These are phyloP conservation scores for Neckera pumila DNA, from an alignment of 225 moss, liverwort and hornwort genomes.

Conservation along the genomic window DNA sequence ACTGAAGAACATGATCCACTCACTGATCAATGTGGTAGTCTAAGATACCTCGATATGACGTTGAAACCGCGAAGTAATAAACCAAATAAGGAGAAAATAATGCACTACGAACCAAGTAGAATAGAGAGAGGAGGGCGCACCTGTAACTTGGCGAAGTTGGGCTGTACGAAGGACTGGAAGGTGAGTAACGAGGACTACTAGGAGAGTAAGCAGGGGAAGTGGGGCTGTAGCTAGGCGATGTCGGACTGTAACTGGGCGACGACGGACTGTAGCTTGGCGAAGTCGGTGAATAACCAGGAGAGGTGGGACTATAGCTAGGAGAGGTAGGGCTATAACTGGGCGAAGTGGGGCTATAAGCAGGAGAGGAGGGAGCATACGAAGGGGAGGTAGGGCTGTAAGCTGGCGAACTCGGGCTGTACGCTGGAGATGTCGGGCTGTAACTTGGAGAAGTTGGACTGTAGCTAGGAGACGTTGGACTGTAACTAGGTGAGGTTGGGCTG, in stretches of 20 bases:
- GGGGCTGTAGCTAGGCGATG: slow-evolving; percentile 64
- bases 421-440: slow-evolving; percentile 27
- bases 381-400: slow-evolving; percentile 75
- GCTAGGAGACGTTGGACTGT: slow-evolving; percentile 75
- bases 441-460: slow-evolving; percentile 83
- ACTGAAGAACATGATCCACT: slow-evolving; percentile 1
- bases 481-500: slow-evolving; percentile 72
- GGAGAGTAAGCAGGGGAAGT: slow-evolving; percentile 89
- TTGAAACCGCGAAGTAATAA: background rate
- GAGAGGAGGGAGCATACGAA: slow-evolving; percentile 35
- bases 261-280: slow-evolving; percentile 82
- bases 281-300: slow-evolving; percentile 80
- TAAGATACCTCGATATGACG: background rate
- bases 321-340: slow-evolving; percentile 82
- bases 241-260: slow-evolving; percentile 74
- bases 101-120: slow-evolving; percentile 17
- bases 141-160: slow-evolving; percentile 93
- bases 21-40: background rate
- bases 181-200: slow-evolving; percentile 90
- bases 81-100: background rate
- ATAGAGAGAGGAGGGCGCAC: slow-evolving; percentile 7
- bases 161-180: slow-evolving; percentile 87
- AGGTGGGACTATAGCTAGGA: slow-evolving; percentile 86
- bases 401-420: slow-evolving; percentile 16
- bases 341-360: slow-evolving; percentile 43